Percentiles rank a stretch among this genome's conserved stretches.
Evolutionary conservation across 1,139 yeast genomes (phyloP).

Genomic region (Candida sojae): DNA sequence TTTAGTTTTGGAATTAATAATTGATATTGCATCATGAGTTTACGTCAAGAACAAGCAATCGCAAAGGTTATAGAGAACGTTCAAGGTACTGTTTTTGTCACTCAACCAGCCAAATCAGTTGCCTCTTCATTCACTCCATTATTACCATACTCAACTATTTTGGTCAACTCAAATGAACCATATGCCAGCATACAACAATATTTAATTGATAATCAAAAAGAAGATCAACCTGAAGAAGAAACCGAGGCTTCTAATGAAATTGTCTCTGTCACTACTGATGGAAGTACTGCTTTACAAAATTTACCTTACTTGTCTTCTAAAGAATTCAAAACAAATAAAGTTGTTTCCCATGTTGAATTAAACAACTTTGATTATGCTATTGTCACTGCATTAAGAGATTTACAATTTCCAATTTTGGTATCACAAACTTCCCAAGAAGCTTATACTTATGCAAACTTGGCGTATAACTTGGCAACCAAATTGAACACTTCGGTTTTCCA

Average conservation of each 20-base stretch:
- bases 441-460: slow-evolving; percentile 44
- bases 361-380: slow-evolving; percentile 60
- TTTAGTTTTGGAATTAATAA: background rate
- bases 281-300: slow-evolving; percentile 51
- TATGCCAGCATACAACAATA: slow-evolving; percentile 43
- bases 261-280: slow-evolving; percentile 54
- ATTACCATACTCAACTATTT: slow-evolving; percentile 26
- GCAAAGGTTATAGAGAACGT: slow-evolving; percentile 22
- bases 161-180: slow-evolving; percentile 57
- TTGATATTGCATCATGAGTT: slow-evolving; percentile 11
- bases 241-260: slow-evolving; percentile 24
- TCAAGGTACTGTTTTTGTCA: slow-evolving; percentile 35
- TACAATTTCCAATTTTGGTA: slow-evolving; percentile 62
- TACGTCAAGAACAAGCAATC: slow-evolving; percentile 17
- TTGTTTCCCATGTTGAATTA: slow-evolving; percentile 65
- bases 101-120: slow-evolving; percentile 52
- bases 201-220: slow-evolving; percentile 17
- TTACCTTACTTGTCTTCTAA: slow-evolving; percentile 55
- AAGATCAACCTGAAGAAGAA: slow-evolving; percentile 7
- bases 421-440: slow-evolving; percentile 62
- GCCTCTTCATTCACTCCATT: slow-evolving; percentile 30
- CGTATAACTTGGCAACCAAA: slow-evolving; percentile 56
- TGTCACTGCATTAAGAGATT: slow-evolving; percentile 71
- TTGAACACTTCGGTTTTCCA: slow-evolving; percentile 64
- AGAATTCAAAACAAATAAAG: slow-evolving; percentile 42